Percentiles rank a stretch among this genome's conserved stretches.
Evolutionary conservation across 139 green algal genomes (phyloP).

Genomic region (Auxenochlorella protothecoides): DNA sequence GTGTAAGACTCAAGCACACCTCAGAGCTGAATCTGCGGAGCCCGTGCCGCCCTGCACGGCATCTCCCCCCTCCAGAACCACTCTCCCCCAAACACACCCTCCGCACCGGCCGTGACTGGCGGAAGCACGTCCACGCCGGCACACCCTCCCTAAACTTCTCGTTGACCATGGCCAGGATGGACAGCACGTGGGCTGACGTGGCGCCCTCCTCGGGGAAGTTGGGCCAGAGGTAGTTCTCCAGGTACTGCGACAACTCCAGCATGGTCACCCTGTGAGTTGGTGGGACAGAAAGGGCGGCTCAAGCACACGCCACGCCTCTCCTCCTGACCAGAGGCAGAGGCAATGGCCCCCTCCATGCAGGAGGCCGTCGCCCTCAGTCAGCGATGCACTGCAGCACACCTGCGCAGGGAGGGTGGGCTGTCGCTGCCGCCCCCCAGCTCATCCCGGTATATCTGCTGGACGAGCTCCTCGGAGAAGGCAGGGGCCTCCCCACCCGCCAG

Average conservation of each 20-base stretch:
- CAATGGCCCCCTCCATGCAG: not conserved
- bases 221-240: constrained; percentile 92
- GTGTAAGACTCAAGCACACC: too few species aligned
- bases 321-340: not conserved
- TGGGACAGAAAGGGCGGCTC: not conserved
- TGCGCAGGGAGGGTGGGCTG: constrained; percentile 29
- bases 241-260: constrained; percentile 88
- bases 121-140: constrained; percentile 69
- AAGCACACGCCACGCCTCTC: not conserved
- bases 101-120: too few species aligned
- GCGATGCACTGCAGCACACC: not conserved
- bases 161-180: constrained; percentile 85
- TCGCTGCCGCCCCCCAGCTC: constrained; percentile 42
- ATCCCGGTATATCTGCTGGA: constrained; percentile 46
- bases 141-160: constrained; percentile 86
- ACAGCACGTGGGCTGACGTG: constrained; percentile 65
- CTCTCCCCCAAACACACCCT: too few species aligned
- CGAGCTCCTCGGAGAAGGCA: constrained; percentile 47
- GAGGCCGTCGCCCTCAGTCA: too few species aligned
- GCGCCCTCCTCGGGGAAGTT: not conserved
- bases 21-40: too few species aligned
- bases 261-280: constrained; percentile 4
- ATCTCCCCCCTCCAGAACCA: too few species aligned
- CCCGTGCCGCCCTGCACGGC: too few species aligned
- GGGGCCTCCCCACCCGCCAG: constrained; percentile 9